Conservation (phyloP, 208 protist genomes). For the Trypanosoma theileri region DNA sequence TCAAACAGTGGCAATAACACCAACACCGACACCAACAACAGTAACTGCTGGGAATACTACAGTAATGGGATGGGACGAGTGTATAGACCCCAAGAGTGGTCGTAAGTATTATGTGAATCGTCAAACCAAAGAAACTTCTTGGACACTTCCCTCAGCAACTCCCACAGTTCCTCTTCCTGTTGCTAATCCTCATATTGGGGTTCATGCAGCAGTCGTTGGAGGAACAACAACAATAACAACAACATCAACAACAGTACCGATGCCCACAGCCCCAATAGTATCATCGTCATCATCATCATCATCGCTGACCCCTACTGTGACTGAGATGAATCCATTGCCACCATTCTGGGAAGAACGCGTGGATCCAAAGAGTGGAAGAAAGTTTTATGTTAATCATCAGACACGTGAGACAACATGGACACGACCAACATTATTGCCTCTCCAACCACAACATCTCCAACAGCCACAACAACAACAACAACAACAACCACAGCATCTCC, state of each 20-base stretch:
- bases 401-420: slow-evolving; percentile 55
- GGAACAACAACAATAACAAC: not conserved
- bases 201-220: not conserved
- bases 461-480: slow-evolving; percentile 8
- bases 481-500: slow-evolving; percentile 10
- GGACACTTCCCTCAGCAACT: slow-evolving; percentile 29
- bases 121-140: slow-evolving; percentile 39
- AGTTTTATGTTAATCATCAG: slow-evolving; percentile 44
- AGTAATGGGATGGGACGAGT: slow-evolving; percentile 34
- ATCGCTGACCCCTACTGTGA: not conserved
- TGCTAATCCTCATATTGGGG: not conserved
- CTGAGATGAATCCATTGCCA: slow-evolving; percentile 8
- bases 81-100: slow-evolving; percentile 24
- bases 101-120: slow-evolving; percentile 44
- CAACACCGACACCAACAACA: not conserved
- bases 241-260: slow-evolving; percentile 10
- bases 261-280: not conserved
- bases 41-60: slow-evolving; percentile 1
- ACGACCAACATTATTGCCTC: slow-evolving; percentile 18
- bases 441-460: slow-evolving; percentile 12
- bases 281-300: not conserved
- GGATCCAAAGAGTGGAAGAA: slow-evolving; percentile 38
- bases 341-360: slow-evolving; percentile 49
- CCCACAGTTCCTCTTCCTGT: not conserved
- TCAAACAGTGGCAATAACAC: slow-evolving; percentile 32